Conservation (phyloP, 306 rosid species). For the Cyamopsis tetragonoloba region DNA sequence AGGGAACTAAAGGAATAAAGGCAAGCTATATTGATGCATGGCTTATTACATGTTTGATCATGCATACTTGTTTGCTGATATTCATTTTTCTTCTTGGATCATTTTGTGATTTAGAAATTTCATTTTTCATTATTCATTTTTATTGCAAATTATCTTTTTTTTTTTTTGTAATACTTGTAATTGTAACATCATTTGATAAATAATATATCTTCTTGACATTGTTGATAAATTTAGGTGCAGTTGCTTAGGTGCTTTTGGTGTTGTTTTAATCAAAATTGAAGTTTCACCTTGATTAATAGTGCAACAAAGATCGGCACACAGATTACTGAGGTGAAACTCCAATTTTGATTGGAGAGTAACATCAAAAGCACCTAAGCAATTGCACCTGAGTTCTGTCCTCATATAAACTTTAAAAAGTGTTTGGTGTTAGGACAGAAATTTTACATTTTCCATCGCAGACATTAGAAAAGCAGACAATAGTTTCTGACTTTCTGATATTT, state of each 20-base stretch:
- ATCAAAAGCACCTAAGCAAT: too few relatives aligned
- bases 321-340: too few relatives aligned
- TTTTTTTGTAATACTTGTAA: background rate
- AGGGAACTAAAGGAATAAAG: constrained; percentile 78
- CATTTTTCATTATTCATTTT: background rate
- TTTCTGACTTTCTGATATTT: background rate
- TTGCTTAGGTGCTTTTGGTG: too few relatives aligned
- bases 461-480: background rate
- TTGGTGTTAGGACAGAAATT: too few relatives aligned
- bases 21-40: constrained; percentile 39
- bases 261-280: too few relatives aligned
- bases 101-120: background rate
- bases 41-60: background rate
- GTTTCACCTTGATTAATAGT: too few relatives aligned
- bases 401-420: too few relatives aligned
- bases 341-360: too few relatives aligned
- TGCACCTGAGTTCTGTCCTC: too few relatives aligned
- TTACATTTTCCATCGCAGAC: background rate
- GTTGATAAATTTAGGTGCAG: too few relatives aligned
- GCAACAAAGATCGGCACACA: too few relatives aligned
- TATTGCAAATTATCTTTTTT: background rate
- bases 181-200: background rate
- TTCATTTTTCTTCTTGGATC: background rate
- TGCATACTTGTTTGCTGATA: background rate
- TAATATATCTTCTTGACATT: constrained; percentile 9